Evolutionary conservation across 768 basidiomycete species (phyloP).

Genomic region (Agrocybe pediades): DNA sequence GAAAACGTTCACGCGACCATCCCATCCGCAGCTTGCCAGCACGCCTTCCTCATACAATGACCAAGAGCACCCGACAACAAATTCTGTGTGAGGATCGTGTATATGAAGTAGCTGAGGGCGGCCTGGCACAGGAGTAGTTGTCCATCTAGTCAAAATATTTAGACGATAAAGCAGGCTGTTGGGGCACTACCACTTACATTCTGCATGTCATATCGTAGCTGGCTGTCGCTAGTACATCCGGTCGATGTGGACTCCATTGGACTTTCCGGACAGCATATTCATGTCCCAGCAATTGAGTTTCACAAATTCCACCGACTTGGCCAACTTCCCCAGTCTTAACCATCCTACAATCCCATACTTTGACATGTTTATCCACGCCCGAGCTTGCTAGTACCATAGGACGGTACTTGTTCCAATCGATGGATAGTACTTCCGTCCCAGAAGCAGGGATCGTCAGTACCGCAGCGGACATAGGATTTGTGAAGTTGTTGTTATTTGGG

Average conservation of each 20-base stretch:
- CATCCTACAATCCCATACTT: constrained; percentile 90
- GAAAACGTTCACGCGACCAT: constrained; percentile 80
- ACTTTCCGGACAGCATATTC: constrained; percentile 90
- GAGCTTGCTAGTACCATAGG: constrained; percentile 76
- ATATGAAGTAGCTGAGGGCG: constrained; percentile 62
- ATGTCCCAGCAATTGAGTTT: constrained; percentile 74
- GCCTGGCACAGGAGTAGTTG: constrained; percentile 54
- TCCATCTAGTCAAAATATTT: constrained; percentile 57
- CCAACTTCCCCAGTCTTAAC: constrained; percentile 55
- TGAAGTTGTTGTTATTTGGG: constrained; percentile 56
- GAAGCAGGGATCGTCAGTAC: constrained; percentile 80
- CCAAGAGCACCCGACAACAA: constrained; percentile 91
- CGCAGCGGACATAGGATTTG: constrained; percentile 67
- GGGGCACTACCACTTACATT: constrained; percentile 57
- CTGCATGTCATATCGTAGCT: constrained; percentile 87
- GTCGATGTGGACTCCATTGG: constrained; percentile 83
- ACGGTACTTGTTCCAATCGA: constrained; percentile 95
- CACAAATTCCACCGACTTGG: constrained; percentile 72
- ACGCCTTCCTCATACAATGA: constrained; percentile 89
- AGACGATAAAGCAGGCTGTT: neutral
- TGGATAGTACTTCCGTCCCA: constrained; percentile 72
- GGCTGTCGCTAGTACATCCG: constrained; percentile 66
- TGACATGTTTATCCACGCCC: constrained; percentile 75
- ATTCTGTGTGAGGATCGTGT: constrained; percentile 91
- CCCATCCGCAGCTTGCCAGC: constrained; percentile 92